Evolutionary conservation across 768 basidiomycete species (phyloP), one percentile per base, ranked within the genome.

Genomic region (Hericium alpestre): DNA sequence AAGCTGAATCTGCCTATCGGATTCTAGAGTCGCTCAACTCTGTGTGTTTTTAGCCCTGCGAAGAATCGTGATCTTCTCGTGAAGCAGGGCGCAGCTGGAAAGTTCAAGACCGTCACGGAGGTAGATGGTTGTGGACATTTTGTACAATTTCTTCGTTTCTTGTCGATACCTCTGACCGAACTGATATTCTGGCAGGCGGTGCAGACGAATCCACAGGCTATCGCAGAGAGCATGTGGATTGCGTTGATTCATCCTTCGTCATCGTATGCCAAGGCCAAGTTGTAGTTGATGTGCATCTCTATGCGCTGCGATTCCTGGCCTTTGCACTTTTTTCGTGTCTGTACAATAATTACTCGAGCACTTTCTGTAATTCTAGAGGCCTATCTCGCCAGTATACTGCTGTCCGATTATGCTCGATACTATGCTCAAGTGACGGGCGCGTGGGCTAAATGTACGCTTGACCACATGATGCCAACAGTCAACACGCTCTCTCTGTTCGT

Each of bases 111-210:
- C 7, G 57, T 51, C 13, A 40, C 56, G n/a, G 11, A 53, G 11
- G 61, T 55, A 8, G 53, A 57, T n/a, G 57, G 56, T 22, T 56
- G 53, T 1, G 61, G 61, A 15, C 61, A 62, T 47, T 48, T 60
- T 6, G 61, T 60, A 18, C 37, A 59, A 60, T 23, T 53, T 13
- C 3, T 32, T 49, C 8, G 10, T 12, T 23, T 20, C 8, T n/a
- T 16, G n/a, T 20, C 7, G 8, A 23, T 7, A 13, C 50, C 37
- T 20, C 32, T 32, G 20, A 8, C 38, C 6, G 37, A 22, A 41
- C 56, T n/a, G 49, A 48, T 13, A 12, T 16, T 46, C 27, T 12
- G 15, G 39, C 20, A 61, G 60, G 54, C 18, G 10, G 54, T 59
- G 38, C 51, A 54, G 8, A 38, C 54, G n/a, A 61, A 61, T 37